phyloP scores from a whole-genome alignment of 345 rosid species.

The Eucalyptus pauciflora region DNA sequence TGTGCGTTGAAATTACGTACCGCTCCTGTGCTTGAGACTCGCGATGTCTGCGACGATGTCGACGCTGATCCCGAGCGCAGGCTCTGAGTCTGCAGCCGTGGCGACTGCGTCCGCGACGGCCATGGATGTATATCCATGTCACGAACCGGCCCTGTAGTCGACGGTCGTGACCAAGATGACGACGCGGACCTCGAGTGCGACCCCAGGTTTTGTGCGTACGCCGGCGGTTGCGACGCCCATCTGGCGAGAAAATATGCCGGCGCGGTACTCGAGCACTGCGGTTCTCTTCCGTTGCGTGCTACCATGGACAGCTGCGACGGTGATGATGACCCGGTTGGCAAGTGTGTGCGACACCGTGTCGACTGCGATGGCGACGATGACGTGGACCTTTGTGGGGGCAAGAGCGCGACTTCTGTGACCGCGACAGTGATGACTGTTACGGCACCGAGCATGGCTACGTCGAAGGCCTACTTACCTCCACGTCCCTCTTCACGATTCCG shows the following conservation, averaged over 20 bases:
- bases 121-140: neutral
- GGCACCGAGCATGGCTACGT: neutral
- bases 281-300: neutral
- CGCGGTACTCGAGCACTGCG: neutral
- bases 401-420: too few species aligned
- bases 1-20: neutral
- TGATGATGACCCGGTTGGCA: neutral
- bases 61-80: neutral
- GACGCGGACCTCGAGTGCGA: neutral
- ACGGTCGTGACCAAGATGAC: neutral
- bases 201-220: accelerated
- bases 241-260: neutral
- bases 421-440: too few species aligned
- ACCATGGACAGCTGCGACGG: neutral
- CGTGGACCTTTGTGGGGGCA: neutral
- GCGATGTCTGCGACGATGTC: neutral
- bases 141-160: accelerated
- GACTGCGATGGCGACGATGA: accelerated
- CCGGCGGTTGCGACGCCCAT: neutral
- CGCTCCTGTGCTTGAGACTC: neutral
- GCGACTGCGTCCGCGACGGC: neutral
- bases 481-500: neutral
- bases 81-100: neutral
- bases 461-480: neutral
- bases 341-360: accelerated